Evolutionary conservation across 495 filamentous ascomycete genomes (phyloP).

Genomic region (Penicillium flavigenum): DNA sequence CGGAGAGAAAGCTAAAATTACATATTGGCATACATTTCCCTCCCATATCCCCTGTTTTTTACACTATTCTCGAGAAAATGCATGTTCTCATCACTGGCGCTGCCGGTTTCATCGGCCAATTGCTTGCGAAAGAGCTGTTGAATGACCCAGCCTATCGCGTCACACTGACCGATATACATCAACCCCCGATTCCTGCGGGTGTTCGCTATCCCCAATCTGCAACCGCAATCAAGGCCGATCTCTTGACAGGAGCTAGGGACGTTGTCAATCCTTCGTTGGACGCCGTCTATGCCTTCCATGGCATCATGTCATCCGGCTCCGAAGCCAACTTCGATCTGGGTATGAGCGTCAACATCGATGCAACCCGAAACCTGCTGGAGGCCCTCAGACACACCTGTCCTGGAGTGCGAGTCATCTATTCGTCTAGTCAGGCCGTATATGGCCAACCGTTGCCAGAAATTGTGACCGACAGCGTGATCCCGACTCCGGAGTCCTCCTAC

Average conservation of each 20-base stretch:
- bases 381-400: slow-evolving; percentile 54
- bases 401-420: slow-evolving; percentile 62
- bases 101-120: slow-evolving; percentile 66
- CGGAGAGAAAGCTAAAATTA: slow-evolving; percentile 27
- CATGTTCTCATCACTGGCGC: slow-evolving; percentile 69
- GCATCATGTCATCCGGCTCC: slow-evolving; percentile 74
- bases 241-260: slow-evolving; percentile 51
- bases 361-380: slow-evolving; percentile 61
- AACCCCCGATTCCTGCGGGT: slow-evolving; percentile 52
- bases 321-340: slow-evolving; percentile 72
- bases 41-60: background rate
- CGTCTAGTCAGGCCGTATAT: slow-evolving; percentile 58
- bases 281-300: slow-evolving; percentile 74
- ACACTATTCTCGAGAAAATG: slow-evolving; percentile 30
- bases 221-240: slow-evolving; percentile 54
- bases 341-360: slow-evolving; percentile 68
- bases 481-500: slow-evolving; percentile 68
- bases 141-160: slow-evolving; percentile 54
- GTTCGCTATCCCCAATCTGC: slow-evolving; percentile 55
- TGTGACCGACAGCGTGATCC: slow-evolving; percentile 54
- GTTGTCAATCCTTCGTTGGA: slow-evolving; percentile 54
- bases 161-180: slow-evolving; percentile 60
- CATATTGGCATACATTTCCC: background rate
- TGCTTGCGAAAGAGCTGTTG: slow-evolving; percentile 60
- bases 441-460: slow-evolving; percentile 51